phyloP scores from a whole-genome alignment of 768 basidiomycete genomes.

The Mycena indigotica region DNA sequence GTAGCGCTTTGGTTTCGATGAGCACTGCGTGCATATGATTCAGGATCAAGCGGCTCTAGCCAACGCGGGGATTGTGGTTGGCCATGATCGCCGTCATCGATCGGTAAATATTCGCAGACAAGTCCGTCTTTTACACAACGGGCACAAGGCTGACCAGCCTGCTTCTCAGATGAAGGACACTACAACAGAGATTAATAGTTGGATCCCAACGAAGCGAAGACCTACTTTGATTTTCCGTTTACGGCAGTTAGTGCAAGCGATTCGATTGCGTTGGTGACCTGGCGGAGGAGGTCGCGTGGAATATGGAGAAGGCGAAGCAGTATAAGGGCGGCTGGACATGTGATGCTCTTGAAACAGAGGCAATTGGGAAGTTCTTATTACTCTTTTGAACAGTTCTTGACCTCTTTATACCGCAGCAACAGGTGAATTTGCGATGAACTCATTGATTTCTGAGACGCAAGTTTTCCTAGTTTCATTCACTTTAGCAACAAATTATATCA shows the following conservation, averaged over 20 bases:
- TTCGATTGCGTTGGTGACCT: slow-evolving; percentile 4
- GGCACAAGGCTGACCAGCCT: slow-evolving; percentile 8
- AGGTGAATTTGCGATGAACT: background rate
- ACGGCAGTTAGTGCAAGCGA: slow-evolving; percentile 3
- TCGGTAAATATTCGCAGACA: slow-evolving; percentile 12
- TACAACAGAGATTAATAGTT: background rate
- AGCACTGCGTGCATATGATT: slow-evolving; percentile 10
- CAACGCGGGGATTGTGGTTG: slow-evolving; percentile 2
- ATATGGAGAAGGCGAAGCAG: background rate
- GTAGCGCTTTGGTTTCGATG: background rate
- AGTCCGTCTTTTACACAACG: slow-evolving; percentile 12
- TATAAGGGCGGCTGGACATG: background rate
- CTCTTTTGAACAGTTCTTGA: background rate
- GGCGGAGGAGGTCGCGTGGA: slow-evolving; percentile 1
- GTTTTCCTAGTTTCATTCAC: too few species aligned
- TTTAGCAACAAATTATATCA: too few species aligned
- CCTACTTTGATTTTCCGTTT: slow-evolving; percentile 6
- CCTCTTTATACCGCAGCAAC: background rate
- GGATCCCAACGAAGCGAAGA: background rate
- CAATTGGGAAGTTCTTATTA: background rate
- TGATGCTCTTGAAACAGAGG: too few species aligned
- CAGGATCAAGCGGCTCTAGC: slow-evolving; percentile 16
- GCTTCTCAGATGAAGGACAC: slow-evolving; percentile 5
- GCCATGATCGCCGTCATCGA: background rate
- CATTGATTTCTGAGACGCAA: too few species aligned